Evolutionary conservation across 2,329 filamentous ascomycete genomes (phyloP), one percentile per base, ranked within the genome.

Genomic region (Diaporthe australafricana): DNA sequence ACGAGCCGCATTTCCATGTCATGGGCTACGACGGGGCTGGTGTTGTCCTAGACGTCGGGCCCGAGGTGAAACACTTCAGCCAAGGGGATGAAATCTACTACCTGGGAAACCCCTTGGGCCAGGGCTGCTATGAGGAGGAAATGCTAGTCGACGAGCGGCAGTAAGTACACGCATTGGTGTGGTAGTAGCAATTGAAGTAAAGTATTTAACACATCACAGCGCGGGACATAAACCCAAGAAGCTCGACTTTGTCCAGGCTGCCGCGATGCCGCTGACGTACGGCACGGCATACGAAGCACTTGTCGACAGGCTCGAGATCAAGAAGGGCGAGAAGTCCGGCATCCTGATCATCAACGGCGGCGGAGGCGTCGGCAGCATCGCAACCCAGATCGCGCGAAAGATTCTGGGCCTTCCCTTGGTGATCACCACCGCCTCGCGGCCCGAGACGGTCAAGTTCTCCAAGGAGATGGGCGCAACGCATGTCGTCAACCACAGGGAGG

Each of bases 271-370:
- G 5, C 70, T 86, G 70, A 84, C 83, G 0, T 85, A 80, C 74
- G 79, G 81, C 22, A 86, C 84, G 1, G 84, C 84, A 3, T 85
- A 80, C 71, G 80, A 85, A 75, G 78, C 83, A 5, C 78, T 86
- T 27, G 79, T 83, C 3, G 83, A 85, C 72, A 77, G 83, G 25
- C 76, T 85, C 68, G 81, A 42, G 48, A 67, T 71, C 30, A 32
- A 22, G 27, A 56, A 87, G 48, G 69, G 69, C n/a, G 60, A 71
- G 57, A 74, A 81, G n/a, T 78, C 80, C 32, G 81, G 77, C 22
- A 76, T 85, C 16, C 72, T 87, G 27, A 86, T 86, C 72, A 81
- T 86, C 74, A 86, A 86, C 71, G 84, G 84, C 1, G 80, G 81
- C 2, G 84, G 84, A 38, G 85, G 82, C 48, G 82, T 86, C 35